Evolutionary conservation across 495 filamentous ascomycete genomes (phyloP), one percentile per base, ranked within the genome.

Genomic region (Xylaria castorea): DNA sequence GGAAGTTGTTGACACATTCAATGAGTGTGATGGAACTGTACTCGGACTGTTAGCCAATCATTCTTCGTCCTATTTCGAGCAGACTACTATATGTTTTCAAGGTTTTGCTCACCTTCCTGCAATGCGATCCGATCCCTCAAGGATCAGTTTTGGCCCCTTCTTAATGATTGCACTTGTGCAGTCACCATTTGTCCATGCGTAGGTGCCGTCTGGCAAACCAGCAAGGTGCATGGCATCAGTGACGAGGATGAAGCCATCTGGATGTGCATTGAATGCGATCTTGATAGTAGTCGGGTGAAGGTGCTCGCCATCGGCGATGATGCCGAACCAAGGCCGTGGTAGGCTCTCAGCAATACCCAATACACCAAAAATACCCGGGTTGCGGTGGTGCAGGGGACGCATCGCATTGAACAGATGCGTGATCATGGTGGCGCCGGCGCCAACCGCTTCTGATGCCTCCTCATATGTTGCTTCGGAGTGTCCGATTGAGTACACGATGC

Each of bases 331-430:
- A 1, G 90, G 90, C 44, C 88, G 80, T 11, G 81, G 80, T 7
- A 81, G 72, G 46, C 77, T 79, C 46, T 85, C 83, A 9, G 85
- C 80, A 7, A 75, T 73, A 22, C 89, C 89, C 0, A 97, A 81
- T 0, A 94, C 85, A 27, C 94, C 93, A 77, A 95, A 94, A 74
- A 95, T 88, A 53, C 93, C 93, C 0, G 93, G 93, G 79, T 94
- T 92, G 48, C 93, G 91, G 84, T 95, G 93, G 78, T 94, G 92
- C 9, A 95, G 89, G 20, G 92, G 92, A 6, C 89, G 87, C 93
- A 97, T 97, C 20, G 93, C 94, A 77, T 97, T 97, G 86, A 96
- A 97, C 2, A 97, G 85, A 76, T 97, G 94, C 1, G 94, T 97
- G 44, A 97, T 89, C 92, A 94, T 95, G 38, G 85, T 93, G 2